Base-by-base conservation (phyloP, 257 asterid genomes). In the Hygrophila difformis region DNA sequence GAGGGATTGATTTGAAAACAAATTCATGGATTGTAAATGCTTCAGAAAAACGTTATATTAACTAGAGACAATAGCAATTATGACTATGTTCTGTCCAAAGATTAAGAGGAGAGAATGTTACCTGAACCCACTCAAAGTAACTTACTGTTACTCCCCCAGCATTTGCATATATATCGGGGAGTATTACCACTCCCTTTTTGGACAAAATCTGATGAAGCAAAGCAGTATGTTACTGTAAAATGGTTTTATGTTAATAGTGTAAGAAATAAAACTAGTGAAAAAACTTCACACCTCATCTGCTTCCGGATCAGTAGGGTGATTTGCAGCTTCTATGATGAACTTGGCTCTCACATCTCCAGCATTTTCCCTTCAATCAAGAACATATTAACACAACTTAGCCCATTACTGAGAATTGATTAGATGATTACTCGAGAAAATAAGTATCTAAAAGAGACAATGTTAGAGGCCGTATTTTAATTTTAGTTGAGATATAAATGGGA, bases 81-180 rank as follows among this genome's bases (percentile, higher is more conserved):
- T 14, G 29, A 22, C 22, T 44, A 31, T 1, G 28, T 31, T 33
- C 14, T 9, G n/a, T n/a, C n/a, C n/a, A n/a, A n/a, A n/a, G n/a
- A n/a, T n/a, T n/a, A n/a, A n/a, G n/a, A n/a, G n/a, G n/a, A n/a
- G 49, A 53, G 37, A 49, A 39, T 23, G 19, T 31, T 73, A 87
- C 94, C 97, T 87, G 97, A 56, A 87, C 97, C 94, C 97, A 87
- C 66, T 83, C 97, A 22, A 87, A 87, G 50, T 87, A 87, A 58
- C 97, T 87, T 46, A 83, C 97, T 5, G 94, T 87, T 55, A 83
- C 94, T 22, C 97, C 97, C 61, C 94, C 97, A 16, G 94, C 61
- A 46, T 83, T 87, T 15, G 97, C 97, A 49, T 83, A 87, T 29
- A 87, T 80, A 36, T 87, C 97, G 0, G 97, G 97, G 23, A 87